phyloP scores from a whole-genome alignment of 139 green algal genomes.

The Pedinophyceae sp. region DNA sequence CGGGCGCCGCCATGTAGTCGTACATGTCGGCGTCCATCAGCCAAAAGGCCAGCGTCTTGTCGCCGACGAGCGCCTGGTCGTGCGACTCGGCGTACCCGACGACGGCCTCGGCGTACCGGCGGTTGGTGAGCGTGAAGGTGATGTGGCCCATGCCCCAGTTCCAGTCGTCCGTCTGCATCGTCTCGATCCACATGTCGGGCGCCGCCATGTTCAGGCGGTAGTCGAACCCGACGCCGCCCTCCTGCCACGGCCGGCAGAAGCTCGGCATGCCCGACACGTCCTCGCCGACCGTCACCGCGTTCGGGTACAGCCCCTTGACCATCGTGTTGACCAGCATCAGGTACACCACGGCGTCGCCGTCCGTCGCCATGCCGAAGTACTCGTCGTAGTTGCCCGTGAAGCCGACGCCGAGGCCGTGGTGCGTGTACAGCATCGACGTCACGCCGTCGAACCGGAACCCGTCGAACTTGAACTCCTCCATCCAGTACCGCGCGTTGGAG shows the following conservation, averaged over 20 bases:
- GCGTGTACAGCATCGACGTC: conserved; percentile 97
- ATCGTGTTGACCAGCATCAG: conserved; percentile 87
- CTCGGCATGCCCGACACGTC: conserved; percentile 94
- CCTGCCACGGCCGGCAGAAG: conserved; percentile 66
- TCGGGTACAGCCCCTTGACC: conserved; percentile 84
- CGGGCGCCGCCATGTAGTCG: conserved; percentile 60
- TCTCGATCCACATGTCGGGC: conserved; percentile 97
- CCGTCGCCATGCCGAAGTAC: conserved; percentile 92
- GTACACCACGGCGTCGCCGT: conserved; percentile 80
- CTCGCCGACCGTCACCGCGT: conserved; percentile 76
- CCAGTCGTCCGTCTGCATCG: conserved; percentile 59
- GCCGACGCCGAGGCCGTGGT: conserved; percentile 79
- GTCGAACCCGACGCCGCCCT: conserved; percentile 95
- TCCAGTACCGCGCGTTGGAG: conserved; percentile 87
- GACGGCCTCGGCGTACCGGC: conserved; percentile 74
- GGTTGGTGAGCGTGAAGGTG: conserved; percentile 85
- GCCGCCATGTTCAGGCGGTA: conserved; percentile 95
- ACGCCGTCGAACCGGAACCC: conserved; percentile 94
- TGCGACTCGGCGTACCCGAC: conserved; percentile 90
- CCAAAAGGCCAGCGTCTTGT: conserved; percentile 99
- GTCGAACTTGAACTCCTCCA: conserved; percentile 97
- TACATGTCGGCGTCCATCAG: conserved; percentile 99
- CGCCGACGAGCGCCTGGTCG: conserved; percentile 86
- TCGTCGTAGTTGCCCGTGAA: conserved; percentile 72
- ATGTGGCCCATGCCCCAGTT: conserved; percentile 89